phyloP scores from a whole-genome alignment of 2,329 filamentous ascomycete genomes.

The Pseudopyricularia javanii region DNA sequence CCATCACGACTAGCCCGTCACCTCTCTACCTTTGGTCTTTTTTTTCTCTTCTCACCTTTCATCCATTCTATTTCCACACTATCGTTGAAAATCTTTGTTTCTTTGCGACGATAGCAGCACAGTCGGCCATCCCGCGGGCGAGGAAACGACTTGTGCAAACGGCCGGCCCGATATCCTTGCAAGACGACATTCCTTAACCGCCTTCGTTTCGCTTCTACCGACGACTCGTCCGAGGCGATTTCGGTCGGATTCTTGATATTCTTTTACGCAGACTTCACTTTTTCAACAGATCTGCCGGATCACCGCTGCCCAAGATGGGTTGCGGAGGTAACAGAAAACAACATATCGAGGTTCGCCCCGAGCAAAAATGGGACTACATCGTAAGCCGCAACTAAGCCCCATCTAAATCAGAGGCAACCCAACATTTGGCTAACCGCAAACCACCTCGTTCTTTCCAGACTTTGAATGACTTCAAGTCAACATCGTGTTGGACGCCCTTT shows the following conservation, averaged over 20 bases:
- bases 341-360: conserved; percentile 54
- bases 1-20: not conserved
- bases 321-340: conserved; percentile 27
- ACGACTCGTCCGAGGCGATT: conserved; percentile 5
- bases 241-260: conserved; percentile 1
- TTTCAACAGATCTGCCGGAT: not conserved
- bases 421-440: not conserved
- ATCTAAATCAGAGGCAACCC: conserved; percentile 5
- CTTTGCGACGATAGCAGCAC: conserved; percentile 10
- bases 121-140: conserved; percentile 20
- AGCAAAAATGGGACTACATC: conserved; percentile 94
- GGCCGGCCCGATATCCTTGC: conserved; percentile 10
- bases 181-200: conserved; percentile 4
- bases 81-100: not conserved
- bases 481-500: conserved; percentile 62
- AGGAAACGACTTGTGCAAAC: conserved; percentile 18
- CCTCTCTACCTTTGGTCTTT: not conserved
- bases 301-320: conserved; percentile 37
- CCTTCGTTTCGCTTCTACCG: conserved; percentile 7
- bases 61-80: not conserved
- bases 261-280: not conserved
- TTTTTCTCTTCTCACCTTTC: not conserved
- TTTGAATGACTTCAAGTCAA: conserved; percentile 68
- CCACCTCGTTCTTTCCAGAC: conserved; percentile 18
- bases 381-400: conserved; percentile 33